Evolutionary conservation across 495 filamentous ascomycete species (phyloP), one percentile per base, ranked within the genome.

Genomic region (Talaromyces ruber): DNA sequence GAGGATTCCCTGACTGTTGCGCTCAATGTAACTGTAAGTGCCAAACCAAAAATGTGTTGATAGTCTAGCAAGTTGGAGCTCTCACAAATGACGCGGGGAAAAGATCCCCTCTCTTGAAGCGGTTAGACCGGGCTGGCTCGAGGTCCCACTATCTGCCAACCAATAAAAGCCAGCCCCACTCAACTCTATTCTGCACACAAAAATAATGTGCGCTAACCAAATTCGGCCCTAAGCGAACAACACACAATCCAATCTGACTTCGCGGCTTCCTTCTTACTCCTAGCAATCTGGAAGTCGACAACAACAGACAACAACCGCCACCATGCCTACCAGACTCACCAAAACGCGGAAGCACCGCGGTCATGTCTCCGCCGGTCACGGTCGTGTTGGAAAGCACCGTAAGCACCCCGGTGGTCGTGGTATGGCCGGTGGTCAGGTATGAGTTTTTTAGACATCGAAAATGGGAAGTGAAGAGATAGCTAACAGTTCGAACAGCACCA

Each of bases 321-420:
- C 51, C 53, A 62, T 62, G 60, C 60, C 60, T 55, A 62, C 60
- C 53, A 55, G 60, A 62, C 60, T 62, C 32, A 62, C 60, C 60
- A 62, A 62, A 50, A 62, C 60, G 51, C 60, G 60, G 60, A 62
- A 14, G 45, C 52, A 56, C 84, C 92, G 92, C 82, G 92, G 92
- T 76, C 91, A 96, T 79, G 92, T 97, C 74, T 92, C 88, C 69
- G 90, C 91, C 81, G 92, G 92, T 82, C 82, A 95, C 76, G 91
- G 92, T 81, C 90, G 92, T 82, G 73, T 95, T 70, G 91, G 91
- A 69, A 94, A 95, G 84, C 91, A 94, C 85, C 84, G 91, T 70
- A 96, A 94, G 87, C 88, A 90, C 73, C 89, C 89, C 73, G 90
- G 90, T 92, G 90, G 90, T 86, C 87, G 90, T 76, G 91, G 90